Base-by-base conservation (phyloP, 495 filamentous ascomycete genomes). In the Xylaria bambusicola region DNA sequence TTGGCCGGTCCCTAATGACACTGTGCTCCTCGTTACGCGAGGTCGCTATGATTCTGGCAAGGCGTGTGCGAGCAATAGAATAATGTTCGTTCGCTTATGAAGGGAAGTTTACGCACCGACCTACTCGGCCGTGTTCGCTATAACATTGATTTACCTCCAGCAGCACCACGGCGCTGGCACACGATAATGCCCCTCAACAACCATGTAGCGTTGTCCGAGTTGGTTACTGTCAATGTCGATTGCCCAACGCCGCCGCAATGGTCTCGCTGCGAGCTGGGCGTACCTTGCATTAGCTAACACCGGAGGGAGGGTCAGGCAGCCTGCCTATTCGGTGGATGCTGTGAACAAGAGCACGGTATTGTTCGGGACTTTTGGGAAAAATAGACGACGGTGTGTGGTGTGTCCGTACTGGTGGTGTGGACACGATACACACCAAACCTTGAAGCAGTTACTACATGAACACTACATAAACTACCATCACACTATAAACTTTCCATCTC, bases 251-350 rank as follows among this genome's bases (percentile, higher is more conserved):
- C 21, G 54, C 31, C 13, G 20, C 27, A 20, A 35, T 36, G 47
- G 47, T 27, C 38, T 52, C 17, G 38, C 49, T 46, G 57, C 48
- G 57, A 44, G 57, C 40, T 20, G 57, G 35, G 57, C 41, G 57
- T 60, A 60, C 57, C 57, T 60, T 60, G 57, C 57, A 60, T 60
- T 46, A 60, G 57, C 38, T 17, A 46, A 47, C 15, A 4, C 41
- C 31, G 29, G 18, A 40, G 51, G 49, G 49, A 53, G 57, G 57
- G 57, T 52, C 57, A 53, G 49, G 49, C 27, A 52, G 47, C 29
- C 7, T 53, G 57, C 48, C 57, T 53, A 60, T 53, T 60, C 41
- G 57, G 56, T 40, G 38, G 36, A 6, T 50, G 21, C 35, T 26
- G 17, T 46, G 18, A 23, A 51, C 29, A 35, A 41, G 17, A 6